Evolutionary conservation across 2,329 filamentous ascomycete genomes (phyloP).

Genomic region (Pseudofabraea citricarpa): DNA sequence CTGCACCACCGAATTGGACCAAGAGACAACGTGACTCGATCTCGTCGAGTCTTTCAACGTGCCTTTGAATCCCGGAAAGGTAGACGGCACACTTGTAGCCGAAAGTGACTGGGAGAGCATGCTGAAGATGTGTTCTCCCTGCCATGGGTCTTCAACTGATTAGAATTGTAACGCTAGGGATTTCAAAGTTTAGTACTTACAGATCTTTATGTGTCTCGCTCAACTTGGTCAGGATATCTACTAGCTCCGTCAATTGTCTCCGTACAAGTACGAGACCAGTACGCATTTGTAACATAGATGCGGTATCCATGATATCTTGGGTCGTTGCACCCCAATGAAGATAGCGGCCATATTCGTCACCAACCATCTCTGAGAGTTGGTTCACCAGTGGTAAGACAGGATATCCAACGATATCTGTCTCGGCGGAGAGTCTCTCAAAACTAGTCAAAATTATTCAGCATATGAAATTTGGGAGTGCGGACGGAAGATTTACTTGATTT

Average conservation of each 20-base stretch:
- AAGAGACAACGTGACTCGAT: constrained; percentile 40
- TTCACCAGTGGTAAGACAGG: constrained; percentile 46
- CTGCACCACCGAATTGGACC: constrained; percentile 53
- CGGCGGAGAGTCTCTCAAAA: neutral
- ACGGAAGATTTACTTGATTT: neutral
- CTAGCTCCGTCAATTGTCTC: constrained; percentile 36
- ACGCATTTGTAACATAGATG: constrained; percentile 48
- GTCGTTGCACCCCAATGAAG: constrained; percentile 56
- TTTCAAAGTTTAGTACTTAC: neutral
- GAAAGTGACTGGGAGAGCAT: constrained; percentile 51
- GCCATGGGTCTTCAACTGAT: constrained; percentile 42
- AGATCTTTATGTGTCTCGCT: constrained; percentile 39
- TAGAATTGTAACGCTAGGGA: neutral
- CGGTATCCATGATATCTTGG: constrained; percentile 55
- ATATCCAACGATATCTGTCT: constrained; percentile 49
- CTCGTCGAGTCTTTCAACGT: constrained; percentile 41
- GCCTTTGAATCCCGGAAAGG: constrained; percentile 43
- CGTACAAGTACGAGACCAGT: constrained; percentile 44
- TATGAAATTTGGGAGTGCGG: too few species aligned
- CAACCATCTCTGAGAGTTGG: constrained; percentile 36
- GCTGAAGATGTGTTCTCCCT: constrained; percentile 52
- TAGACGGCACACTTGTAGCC: constrained; percentile 54
- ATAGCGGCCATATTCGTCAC: constrained; percentile 35
- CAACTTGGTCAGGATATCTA: constrained; percentile 36
- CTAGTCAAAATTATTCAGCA: too few species aligned